phyloP scores from a whole-genome alignment of 371 early-diverging fungal genomes.

The Smittium mucronatum region DNA sequence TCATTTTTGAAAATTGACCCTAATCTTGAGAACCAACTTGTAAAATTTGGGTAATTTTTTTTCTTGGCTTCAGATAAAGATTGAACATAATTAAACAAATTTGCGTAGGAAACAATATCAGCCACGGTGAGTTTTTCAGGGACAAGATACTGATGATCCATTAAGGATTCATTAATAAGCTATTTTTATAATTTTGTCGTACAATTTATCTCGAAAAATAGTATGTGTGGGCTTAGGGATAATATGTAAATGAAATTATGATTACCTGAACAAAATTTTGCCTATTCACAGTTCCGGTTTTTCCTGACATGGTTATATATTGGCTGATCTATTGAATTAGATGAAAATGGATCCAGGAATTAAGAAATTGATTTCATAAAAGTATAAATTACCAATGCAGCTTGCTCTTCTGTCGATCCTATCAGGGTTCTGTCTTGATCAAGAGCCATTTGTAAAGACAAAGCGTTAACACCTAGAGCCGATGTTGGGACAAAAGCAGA shows the following conservation, averaged over 20 bases:
- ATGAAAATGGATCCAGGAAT: not conserved
- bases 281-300: conserved; percentile 2
- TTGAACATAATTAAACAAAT: conserved; percentile 45
- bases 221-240: not conserved
- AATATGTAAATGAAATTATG: not conserved
- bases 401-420: not conserved
- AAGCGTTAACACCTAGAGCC: not conserved
- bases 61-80: conserved; percentile 19
- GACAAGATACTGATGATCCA: conserved; percentile 47
- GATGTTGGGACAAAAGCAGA: not conserved
- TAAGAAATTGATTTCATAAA: not conserved
- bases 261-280: not conserved
- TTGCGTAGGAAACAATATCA: conserved; percentile 56
- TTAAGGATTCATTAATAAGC: conserved; percentile 52
- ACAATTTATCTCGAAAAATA: not conserved
- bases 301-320: not conserved
- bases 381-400: not conserved
- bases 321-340: not conserved
- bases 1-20: not conserved
- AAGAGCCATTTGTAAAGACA: not conserved
- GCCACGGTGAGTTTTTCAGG: conserved; percentile 48
- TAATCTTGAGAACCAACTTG: not conserved
- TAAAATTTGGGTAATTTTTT: conserved; percentile 2
- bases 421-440: not conserved
- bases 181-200: conserved; percentile 15